A percentile compares a stretch with the other conserved stretches of the same genome.
Evolutionary conservation across 192 early-diverging fungal genomes (phyloP).

Genomic region (Linnemannia hyalina): DNA sequence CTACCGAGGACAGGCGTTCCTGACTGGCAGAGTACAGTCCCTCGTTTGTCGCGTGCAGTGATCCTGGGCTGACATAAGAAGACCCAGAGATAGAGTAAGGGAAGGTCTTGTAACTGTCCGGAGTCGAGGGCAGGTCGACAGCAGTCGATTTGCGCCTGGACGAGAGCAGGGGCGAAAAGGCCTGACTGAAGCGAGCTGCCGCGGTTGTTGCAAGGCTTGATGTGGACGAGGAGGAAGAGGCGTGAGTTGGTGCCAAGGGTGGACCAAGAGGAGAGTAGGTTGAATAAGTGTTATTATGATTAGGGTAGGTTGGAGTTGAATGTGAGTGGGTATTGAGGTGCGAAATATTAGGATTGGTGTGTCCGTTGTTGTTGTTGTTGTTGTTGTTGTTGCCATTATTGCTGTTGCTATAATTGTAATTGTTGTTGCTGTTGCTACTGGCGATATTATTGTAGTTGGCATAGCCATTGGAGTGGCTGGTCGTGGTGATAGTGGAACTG

Average conservation of each 20-base stretch:
- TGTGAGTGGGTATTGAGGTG: slow-evolving; percentile 3
- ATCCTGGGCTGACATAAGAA: slow-evolving; percentile 29
- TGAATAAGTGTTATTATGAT: slow-evolving; percentile 9
- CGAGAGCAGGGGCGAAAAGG: slow-evolving; percentile 46
- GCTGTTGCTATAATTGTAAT: neutral
- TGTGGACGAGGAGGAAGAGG: slow-evolving; percentile 1
- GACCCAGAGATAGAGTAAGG: slow-evolving; percentile 10
- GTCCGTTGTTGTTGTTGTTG: slow-evolving; percentile 1
- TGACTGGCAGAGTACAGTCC: slow-evolving; percentile 22
- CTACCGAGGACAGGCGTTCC: slow-evolving; percentile 26
- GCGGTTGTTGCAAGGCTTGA: slow-evolving; percentile 36
- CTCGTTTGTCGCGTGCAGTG: slow-evolving; percentile 7
- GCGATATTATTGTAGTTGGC: neutral
- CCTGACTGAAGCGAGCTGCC: slow-evolving; percentile 39
- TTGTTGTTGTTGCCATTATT: neutral
- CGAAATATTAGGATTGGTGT: neutral
- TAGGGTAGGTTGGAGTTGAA: slow-evolving; percentile 1
- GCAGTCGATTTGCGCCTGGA: slow-evolving; percentile 39
- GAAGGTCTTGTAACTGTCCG: slow-evolving; percentile 37
- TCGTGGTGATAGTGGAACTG: neutral
- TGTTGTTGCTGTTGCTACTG: neutral
- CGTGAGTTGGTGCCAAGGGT: slow-evolving; percentile 19
- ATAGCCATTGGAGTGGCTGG: neutral
- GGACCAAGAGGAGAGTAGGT: slow-evolving; percentile 8
- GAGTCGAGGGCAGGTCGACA: slow-evolving; percentile 46